These are phyloP conservation scores for Saccharomyces hybrid DNA, from an alignment of 1,139 yeast genomes.

Conservation along the genomic window DNA sequence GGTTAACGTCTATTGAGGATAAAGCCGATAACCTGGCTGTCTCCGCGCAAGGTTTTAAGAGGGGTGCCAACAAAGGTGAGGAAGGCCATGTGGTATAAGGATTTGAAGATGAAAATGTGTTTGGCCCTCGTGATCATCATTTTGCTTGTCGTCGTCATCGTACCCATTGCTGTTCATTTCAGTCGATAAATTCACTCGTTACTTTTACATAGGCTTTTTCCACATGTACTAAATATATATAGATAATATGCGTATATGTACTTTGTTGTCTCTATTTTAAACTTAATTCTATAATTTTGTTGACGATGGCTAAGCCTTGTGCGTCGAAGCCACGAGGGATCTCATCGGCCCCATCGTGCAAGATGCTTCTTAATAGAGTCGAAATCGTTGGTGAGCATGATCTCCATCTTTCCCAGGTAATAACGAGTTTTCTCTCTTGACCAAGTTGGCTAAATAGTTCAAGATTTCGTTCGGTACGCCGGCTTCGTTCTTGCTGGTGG, in stretches of 20 bases:
- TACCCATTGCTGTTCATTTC: constrained; percentile 89
- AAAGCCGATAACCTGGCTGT: constrained; percentile 91
- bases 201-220: neutral
- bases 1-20: constrained; percentile 85
- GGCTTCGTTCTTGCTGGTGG: constrained; percentile 78
- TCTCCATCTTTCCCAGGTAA: constrained; percentile 1
- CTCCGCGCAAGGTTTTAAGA: constrained; percentile 90
- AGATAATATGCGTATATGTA: neutral
- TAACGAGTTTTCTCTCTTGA: neutral
- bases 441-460: constrained; percentile 54
- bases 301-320: neutral
- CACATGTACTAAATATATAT: neutral
- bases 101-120: constrained; percentile 93
- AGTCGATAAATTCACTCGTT: constrained; percentile 29
- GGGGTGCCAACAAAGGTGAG: constrained; percentile 98
- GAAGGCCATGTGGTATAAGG: constrained; percentile 99
- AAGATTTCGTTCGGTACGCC: constrained; percentile 80
- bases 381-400: neutral
- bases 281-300: neutral
- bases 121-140: constrained; percentile 72
- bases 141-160: constrained; percentile 78
- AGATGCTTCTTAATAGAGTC: neutral
- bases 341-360: neutral
- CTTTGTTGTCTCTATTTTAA: neutral
- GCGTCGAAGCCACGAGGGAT: neutral